phyloP scores from a whole-genome alignment of 2,329 filamentous ascomycete genomes.

The Neurospora sp. region DNA sequence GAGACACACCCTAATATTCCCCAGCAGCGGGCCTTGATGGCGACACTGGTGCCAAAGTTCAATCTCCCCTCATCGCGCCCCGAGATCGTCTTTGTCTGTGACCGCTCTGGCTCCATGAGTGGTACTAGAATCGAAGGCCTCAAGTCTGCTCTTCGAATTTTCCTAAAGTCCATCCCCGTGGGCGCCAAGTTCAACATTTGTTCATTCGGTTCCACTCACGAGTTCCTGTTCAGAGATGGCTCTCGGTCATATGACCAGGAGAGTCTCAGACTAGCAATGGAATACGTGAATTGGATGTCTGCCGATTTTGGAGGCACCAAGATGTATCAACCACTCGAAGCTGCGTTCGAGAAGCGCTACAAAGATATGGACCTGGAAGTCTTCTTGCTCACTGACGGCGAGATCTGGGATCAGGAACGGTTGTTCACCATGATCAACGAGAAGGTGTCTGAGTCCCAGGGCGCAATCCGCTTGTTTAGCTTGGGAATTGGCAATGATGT shows the following conservation, averaged over 20 bases:
- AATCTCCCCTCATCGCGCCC: conserved; percentile 41
- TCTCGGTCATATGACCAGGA: conserved; percentile 37
- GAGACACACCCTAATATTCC: conserved; percentile 54
- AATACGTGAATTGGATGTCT: conserved; percentile 30
- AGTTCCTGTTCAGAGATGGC: conserved; percentile 35
- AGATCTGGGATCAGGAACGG: conserved; percentile 36
- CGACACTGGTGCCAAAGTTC: conserved; percentile 62
- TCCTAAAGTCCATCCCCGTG: conserved; percentile 55
- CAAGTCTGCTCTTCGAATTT: conserved; percentile 47
- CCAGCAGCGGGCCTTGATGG: conserved; percentile 58
- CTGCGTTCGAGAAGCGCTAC: conserved; percentile 32
- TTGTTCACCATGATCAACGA: conserved; percentile 37
- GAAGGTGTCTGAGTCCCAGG: conserved; percentile 29
- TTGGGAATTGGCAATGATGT: conserved; percentile 43
- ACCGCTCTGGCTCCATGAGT: conserved; percentile 60
- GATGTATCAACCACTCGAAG: conserved; percentile 36
- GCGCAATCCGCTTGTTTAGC: conserved; percentile 41
- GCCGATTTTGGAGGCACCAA: conserved; percentile 45
- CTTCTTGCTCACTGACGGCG: conserved; percentile 47
- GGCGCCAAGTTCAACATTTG: conserved; percentile 62
- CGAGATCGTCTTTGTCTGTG: conserved; percentile 65
- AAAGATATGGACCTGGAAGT: conserved; percentile 41
- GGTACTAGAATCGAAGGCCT: conserved; percentile 40
- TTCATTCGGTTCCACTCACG: conserved; percentile 46
- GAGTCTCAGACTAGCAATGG: conserved; percentile 31